Evolutionary conservation across 106 monocot species (phyloP).

Genomic region (Xerophyta viscosa): DNA sequence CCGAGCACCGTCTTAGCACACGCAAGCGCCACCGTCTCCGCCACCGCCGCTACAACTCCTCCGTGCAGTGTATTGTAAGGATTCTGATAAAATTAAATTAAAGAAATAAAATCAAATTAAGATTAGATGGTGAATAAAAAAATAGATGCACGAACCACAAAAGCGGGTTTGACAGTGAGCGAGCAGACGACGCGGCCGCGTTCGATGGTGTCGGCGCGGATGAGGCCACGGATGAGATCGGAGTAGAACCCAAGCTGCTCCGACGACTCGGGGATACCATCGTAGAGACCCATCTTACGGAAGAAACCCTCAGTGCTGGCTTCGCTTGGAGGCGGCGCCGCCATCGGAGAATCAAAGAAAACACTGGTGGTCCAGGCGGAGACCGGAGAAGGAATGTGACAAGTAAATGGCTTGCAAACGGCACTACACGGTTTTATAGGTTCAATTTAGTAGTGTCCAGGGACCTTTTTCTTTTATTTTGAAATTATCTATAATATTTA

Average conservation of each 20-base stretch:
- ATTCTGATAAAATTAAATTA: slow-evolving; percentile 20
- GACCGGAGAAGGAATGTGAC: too few species aligned
- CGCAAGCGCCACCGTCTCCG: slow-evolving; percentile 50
- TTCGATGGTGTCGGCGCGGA: slow-evolving; percentile 31
- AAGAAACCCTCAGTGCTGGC: background rate
- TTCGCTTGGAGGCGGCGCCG: background rate
- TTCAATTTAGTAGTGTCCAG: too few species aligned
- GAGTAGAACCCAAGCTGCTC: slow-evolving; percentile 21
- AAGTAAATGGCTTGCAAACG: too few species aligned
- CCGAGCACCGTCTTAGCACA: slow-evolving; percentile 57
- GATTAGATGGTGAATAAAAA: background rate
- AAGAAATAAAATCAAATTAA: background rate
- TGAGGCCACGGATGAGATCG: slow-evolving; percentile 30
- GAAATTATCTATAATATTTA: too few species aligned
- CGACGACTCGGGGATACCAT: slow-evolving; percentile 2
- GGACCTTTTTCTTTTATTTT: too few species aligned
- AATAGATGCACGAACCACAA: slow-evolving; percentile 21
- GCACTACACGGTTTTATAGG: too few species aligned
- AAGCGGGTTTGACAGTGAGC: slow-evolving; percentile 32
- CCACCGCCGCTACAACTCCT: slow-evolving; percentile 47
- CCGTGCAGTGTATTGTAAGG: slow-evolving; percentile 69
- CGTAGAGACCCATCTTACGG: slow-evolving; percentile 18
- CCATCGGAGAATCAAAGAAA: too few species aligned
- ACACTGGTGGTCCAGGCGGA: too few species aligned
- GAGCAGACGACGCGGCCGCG: slow-evolving; percentile 45